Base-by-base conservation (phyloP, 768 basidiomycete genomes). In the Kwoniella sp. region DNA sequence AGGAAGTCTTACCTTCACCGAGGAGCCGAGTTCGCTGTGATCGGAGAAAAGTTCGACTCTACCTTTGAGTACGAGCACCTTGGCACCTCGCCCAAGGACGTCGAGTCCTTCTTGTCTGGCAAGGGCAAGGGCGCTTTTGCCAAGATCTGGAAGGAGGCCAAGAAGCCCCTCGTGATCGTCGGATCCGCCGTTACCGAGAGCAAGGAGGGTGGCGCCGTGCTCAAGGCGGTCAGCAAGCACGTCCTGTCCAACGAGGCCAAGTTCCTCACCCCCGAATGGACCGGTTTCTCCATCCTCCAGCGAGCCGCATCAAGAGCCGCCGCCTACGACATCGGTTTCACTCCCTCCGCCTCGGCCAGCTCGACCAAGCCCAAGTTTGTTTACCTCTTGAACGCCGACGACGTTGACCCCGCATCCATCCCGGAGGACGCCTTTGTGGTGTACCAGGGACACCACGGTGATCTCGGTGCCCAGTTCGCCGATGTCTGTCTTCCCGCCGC, bases 401-500 rank as follows among this genome's bases (percentile, higher is more conserved):
- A 96, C 67, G 75, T 98, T 47, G 83, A 91, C 71, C 86, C 89
- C 33, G 81, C 83, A 43, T 82, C 86, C 3, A 92, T 99, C 53
- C 92, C 95, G 26, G 78, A 81, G 50, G 82, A 89, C 63, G 90
- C 93, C 3, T 98, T 98, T 67, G 92, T 98, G 39, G 93, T 99
- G 12, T 99, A 99, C 75, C 95, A 98, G 69, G 95, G 95, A 29
- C 92, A 96, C 74, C 95, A 99, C 70, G 95, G 95, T 64, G 95
- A 99, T 73, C 79, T 89, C 48, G 93, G 95, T 29, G 95, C 95
- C 2, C 88, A 90, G 65, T 83, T 91, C 20, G 95, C 95, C n/a
- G 95, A 99, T 69, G 90, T 98, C 53, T 89, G 88, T 73, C 78
- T 98, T 15, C 95, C 95, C 14, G 89, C 81, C 7, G 82, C 86